These are phyloP conservation scores for Dactylonectria macrodidyma DNA, from an alignment of 2,329 filamentous ascomycete species.

Conservation along the genomic window DNA sequence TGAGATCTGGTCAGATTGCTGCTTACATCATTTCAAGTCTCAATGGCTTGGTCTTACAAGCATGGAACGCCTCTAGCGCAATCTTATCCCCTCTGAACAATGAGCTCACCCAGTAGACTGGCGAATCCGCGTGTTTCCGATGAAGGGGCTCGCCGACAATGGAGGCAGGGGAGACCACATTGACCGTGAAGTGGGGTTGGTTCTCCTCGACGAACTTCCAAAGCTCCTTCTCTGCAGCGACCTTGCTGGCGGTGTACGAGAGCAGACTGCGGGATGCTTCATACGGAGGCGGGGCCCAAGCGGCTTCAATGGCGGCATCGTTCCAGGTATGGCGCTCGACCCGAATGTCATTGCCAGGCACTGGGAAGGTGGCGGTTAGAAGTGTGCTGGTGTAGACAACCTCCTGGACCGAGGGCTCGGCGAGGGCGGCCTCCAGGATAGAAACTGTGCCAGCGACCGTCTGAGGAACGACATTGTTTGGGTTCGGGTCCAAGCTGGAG, in stretches of 20 bases:
- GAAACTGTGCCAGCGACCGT: slow-evolving; percentile 54
- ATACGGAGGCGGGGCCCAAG: slow-evolving; percentile 50
- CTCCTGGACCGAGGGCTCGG: slow-evolving; percentile 58
- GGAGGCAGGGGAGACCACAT: too few species aligned
- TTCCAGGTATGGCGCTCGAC: slow-evolving; percentile 51
- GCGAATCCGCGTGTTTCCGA: too few species aligned
- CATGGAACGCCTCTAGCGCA: too few species aligned
- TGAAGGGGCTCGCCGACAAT: slow-evolving; percentile 20
- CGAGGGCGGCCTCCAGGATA: slow-evolving; percentile 58
- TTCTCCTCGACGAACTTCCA: slow-evolving; percentile 49
- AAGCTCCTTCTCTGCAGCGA: slow-evolving; percentile 48
- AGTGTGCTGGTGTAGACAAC: slow-evolving; percentile 49
- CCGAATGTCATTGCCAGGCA: slow-evolving; percentile 18
- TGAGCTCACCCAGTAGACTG: too few species aligned
- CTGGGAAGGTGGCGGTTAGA: too few species aligned
- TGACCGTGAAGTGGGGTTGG: slow-evolving; percentile 45
- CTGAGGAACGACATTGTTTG: slow-evolving; percentile 59
- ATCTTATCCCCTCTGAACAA: too few species aligned
- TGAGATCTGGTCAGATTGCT: too few species aligned
- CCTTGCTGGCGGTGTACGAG: slow-evolving; percentile 52
- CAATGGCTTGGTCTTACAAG: too few species aligned
- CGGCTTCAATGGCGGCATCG: slow-evolving; percentile 48
- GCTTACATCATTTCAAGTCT: too few species aligned
- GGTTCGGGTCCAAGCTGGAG: slow-evolving; percentile 55
- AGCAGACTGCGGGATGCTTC: slow-evolving; percentile 20